A percentile compares a stretch with the other conserved stretches of the same genome.
These are phyloP conservation scores for Petunia axillaris DNA, from an alignment of 257 asterid species.

Conservation along the genomic window DNA sequence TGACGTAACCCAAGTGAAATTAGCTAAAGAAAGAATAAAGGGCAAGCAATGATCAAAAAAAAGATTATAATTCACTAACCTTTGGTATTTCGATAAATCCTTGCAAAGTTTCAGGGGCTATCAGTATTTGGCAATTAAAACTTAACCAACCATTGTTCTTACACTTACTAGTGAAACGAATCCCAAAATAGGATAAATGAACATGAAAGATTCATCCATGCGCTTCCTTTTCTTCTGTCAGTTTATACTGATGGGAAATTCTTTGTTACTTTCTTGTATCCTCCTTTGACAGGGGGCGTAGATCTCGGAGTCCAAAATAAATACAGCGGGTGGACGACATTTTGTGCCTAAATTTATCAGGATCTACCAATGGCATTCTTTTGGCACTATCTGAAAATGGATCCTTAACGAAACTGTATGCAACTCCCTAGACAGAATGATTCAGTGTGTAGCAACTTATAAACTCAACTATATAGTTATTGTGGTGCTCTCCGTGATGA, in stretches of 20 bases:
- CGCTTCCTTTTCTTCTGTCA: neutral
- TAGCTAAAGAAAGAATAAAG: too few relatives aligned
- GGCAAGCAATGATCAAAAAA: too few relatives aligned
- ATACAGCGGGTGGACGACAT: neutral
- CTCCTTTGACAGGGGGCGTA: neutral
- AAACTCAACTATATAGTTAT: neutral
- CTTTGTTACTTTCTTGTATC: neutral
- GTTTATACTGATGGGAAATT: neutral
- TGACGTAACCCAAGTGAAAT: too few relatives aligned
- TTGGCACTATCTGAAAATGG: neutral
- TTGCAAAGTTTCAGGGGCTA: too few relatives aligned
- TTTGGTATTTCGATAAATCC: too few relatives aligned
- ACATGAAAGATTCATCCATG: neutral
- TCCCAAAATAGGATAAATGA: neutral
- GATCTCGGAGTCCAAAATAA: neutral
- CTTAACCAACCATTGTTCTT: too few relatives aligned
- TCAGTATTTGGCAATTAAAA: too few relatives aligned
- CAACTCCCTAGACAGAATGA: neutral
- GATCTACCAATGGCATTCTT: neutral
- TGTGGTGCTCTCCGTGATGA: neutral
- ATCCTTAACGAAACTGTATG: neutral
- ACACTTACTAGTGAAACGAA: too few relatives aligned
- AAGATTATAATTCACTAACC: too few relatives aligned
- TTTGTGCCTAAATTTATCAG: neutral
- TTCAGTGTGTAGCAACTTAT: neutral